Percentiles rank a stretch among this genome's conserved stretches.
These are phyloP conservation scores for Globisporangium spiculum DNA, from an alignment of 352 stramenopile genomes.

Conservation along the genomic window DNA sequence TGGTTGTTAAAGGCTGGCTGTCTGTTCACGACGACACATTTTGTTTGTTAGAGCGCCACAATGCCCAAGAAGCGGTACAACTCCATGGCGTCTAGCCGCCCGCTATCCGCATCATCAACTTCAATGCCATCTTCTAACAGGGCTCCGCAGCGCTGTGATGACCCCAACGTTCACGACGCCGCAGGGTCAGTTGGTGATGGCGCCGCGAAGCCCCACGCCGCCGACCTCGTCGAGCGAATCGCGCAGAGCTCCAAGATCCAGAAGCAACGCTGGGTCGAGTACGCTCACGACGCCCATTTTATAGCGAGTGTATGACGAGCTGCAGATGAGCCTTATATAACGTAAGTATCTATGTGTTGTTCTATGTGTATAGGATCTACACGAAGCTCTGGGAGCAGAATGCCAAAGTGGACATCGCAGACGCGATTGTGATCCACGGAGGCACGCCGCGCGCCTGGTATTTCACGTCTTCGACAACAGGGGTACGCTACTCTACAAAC, in stretches of 20 bases:
- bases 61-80: slow-evolving; percentile 9
- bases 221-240: slow-evolving; percentile 55
- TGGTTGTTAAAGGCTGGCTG: no score
- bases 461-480: slow-evolving; percentile 53
- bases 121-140: background rate
- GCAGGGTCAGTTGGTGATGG: background rate
- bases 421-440: slow-evolving; percentile 49
- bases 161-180: background rate
- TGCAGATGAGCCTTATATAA: background rate
- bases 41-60: background rate
- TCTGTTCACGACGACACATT: no score
- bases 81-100: background rate
- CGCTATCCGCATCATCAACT: background rate
- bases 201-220: slow-evolving; percentile 25
- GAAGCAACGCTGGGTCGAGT: slow-evolving; percentile 59
- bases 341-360: background rate
- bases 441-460: slow-evolving; percentile 50
- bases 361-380: slow-evolving; percentile 29
- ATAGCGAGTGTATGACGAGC: background rate
- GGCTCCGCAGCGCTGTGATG: background rate
- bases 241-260: slow-evolving; percentile 45
- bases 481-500: slow-evolving; percentile 24
- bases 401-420: slow-evolving; percentile 55
- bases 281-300: background rate
- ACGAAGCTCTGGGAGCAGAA: slow-evolving; percentile 53